Conservation (phyloP, 306 rosid species). For the Prunus dulcis region DNA sequence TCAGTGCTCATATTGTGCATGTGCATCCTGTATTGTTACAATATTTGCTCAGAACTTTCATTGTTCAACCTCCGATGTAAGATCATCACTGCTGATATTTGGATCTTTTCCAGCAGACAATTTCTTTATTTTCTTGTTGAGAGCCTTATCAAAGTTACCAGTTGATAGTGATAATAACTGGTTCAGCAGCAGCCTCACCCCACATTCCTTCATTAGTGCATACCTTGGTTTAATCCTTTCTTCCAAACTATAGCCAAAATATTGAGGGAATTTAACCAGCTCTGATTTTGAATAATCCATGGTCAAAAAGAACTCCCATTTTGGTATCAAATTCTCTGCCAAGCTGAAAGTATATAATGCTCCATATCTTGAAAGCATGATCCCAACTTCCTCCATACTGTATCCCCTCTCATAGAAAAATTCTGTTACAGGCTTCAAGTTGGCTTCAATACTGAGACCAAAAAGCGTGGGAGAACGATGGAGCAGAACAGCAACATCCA, state of each 20-base stretch:
- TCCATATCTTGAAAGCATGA: conserved; percentile 80
- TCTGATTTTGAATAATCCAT: conserved; percentile 66
- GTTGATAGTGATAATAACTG: conserved; percentile 68
- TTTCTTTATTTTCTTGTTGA: conserved; percentile 61
- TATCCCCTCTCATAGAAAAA: conserved; percentile 77
- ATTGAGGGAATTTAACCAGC: conserved; percentile 84
- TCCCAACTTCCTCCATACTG: conserved; percentile 63
- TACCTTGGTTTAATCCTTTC: conserved; percentile 84
- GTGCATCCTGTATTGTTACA: conserved; percentile 5
- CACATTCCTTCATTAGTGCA: conserved; percentile 49
- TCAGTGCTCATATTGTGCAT: background rate
- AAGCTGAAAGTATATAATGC: conserved; percentile 72
- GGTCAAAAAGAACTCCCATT: conserved; percentile 82
- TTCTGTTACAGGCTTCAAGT: conserved; percentile 72
- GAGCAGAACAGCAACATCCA: conserved; percentile 69
- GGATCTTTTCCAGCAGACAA: conserved; percentile 25
- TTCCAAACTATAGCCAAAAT: conserved; percentile 78
- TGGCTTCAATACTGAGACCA: conserved; percentile 78
- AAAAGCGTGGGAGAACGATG: conserved; percentile 63
- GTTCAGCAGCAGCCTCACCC: conserved; percentile 65
- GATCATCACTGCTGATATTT: conserved; percentile 17
- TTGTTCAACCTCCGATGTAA: background rate
- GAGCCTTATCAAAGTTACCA: conserved; percentile 40
- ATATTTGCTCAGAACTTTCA: conserved; percentile 18
- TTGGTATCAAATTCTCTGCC: conserved; percentile 58